Base-by-base conservation (phyloP, 768 basidiomycete genomes). In the Termitomyces bulborhizus region DNA sequence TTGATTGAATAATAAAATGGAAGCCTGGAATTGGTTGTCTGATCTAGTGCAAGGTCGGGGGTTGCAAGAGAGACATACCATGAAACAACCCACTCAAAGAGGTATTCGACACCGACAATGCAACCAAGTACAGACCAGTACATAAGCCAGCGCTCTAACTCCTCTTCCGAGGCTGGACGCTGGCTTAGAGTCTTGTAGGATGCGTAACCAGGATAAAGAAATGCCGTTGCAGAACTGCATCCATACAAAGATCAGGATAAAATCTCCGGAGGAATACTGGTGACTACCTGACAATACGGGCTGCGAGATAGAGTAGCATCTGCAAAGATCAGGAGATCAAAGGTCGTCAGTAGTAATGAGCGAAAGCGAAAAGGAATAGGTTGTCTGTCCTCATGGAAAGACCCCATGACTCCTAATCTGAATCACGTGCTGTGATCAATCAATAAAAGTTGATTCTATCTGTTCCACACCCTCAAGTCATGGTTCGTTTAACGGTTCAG, bases 111-210 rank as follows among this genome's bases (percentile, higher is more conserved):
- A 4, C 82, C 86, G 15, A 93, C 80, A 63, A 93, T 83, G 65
- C 86, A 88, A 2, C 90, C 88, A 3, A 91, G 78, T 0, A 90
- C 88, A n/a, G 85, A 85, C 94, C 95, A 98, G 64, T 97, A 98
- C 90, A 93, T 95, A 52, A 98, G 78, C 93, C 95, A 97, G 71
- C 93, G 77, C 67, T 97, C 95, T 8, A 95, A 76, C 44, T 93
- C 91, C 49, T 78, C 81, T 63, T 92, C 90, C 0, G 86, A 86
- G 1, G 90, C 89, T 18, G 90, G 90, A n/a, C 91, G 79, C 62
- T 88, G 84, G 37, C 88, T 88, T 32, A 98, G 81, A 0, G 90
- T 85, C 76, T 98, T 98, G 76, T 95, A 98, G n/a, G 92, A 94
- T 31, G 93, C 90, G 72, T 98, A 98, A 24, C 88, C 90, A 0